These are phyloP conservation scores for Irpex sp. DNA, from an alignment of 1,284 basidiomycete species.

Conservation along the genomic window DNA sequence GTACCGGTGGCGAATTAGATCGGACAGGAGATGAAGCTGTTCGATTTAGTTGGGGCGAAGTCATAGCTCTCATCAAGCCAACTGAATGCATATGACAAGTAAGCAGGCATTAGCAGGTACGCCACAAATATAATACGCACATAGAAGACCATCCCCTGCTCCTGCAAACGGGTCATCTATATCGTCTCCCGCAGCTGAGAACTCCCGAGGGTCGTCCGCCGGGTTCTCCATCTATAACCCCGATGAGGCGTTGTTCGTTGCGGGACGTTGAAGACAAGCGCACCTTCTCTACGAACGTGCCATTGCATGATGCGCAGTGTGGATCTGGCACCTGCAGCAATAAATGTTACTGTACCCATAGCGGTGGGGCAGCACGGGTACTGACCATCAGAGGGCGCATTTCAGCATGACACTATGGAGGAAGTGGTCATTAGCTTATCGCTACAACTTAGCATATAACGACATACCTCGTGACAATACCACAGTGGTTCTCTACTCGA, in stretches of 20 bases:
- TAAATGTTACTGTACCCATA: conserved; percentile 9
- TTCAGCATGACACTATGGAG: conserved; percentile 65
- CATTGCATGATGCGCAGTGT: conserved; percentile 67
- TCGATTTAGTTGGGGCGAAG: not conserved
- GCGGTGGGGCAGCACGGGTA: conserved; percentile 5
- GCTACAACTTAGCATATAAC: not conserved
- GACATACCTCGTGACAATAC: conserved; percentile 71
- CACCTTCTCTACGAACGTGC: conserved; percentile 76
- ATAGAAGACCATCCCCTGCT: conserved; percentile 36
- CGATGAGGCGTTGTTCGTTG: not conserved
- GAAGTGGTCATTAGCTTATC: conserved; percentile 11
- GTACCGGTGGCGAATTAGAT: not conserved
- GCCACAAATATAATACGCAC: conserved; percentile 26
- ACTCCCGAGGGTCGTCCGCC: conserved; percentile 68
- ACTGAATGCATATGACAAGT: conserved; percentile 5
- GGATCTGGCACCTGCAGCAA: conserved; percentile 63
- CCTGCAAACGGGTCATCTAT: conserved; percentile 27
- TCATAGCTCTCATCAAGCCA: conserved; percentile 7
- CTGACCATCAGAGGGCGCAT: conserved; percentile 78
- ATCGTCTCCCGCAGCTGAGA: conserved; percentile 31
- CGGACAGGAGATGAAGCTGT: not conserved
- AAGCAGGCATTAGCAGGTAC: conserved; percentile 3
- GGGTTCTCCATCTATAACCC: conserved; percentile 62
- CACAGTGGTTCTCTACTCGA: conserved; percentile 64
- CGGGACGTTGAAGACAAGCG: conserved; percentile 10